Percentiles rank a stretch among this genome's conserved stretches.
These are phyloP conservation scores for Aspergillus thermomutatus DNA, from an alignment of 2,329 filamentous ascomycete genomes.

Conservation along the genomic window DNA sequence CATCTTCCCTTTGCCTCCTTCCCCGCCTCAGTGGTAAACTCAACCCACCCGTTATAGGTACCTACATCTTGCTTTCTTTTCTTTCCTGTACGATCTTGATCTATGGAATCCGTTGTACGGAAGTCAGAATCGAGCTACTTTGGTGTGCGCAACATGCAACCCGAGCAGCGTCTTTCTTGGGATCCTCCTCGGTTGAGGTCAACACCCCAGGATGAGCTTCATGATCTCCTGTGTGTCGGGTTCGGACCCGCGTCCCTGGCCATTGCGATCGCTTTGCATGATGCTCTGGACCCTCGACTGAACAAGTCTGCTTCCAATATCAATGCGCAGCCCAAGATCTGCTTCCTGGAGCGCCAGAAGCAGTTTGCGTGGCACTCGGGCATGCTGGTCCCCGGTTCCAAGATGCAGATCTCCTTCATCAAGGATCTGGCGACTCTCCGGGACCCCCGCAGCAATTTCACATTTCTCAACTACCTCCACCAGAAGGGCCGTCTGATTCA, in stretches of 20 bases:
- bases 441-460: slow-evolving; percentile 86
- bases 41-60: background rate
- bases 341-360: slow-evolving; percentile 82
- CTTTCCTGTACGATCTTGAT: slow-evolving; percentile 2
- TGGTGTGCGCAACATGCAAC: slow-evolving; percentile 20
- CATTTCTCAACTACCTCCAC: slow-evolving; percentile 92
- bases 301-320: slow-evolving; percentile 40
- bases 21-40: slow-evolving; percentile 8
- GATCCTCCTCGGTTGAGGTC: slow-evolving; percentile 48
- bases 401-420: slow-evolving; percentile 97
- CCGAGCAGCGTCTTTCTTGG: slow-evolving; percentile 16
- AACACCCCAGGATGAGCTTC: slow-evolving; percentile 60
- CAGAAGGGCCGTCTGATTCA: slow-evolving; percentile 75
- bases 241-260: slow-evolving; percentile 90
- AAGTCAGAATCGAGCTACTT: slow-evolving; percentile 27
- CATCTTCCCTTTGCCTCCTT: slow-evolving; percentile 7
- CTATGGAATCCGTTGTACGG: slow-evolving; percentile 20
- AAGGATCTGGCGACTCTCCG: slow-evolving; percentile 91
- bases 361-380: slow-evolving; percentile 90
- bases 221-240: slow-evolving; percentile 85
- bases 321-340: slow-evolving; percentile 61
- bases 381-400: slow-evolving; percentile 88
- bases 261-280: slow-evolving; percentile 84
- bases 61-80: background rate
- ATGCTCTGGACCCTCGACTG: slow-evolving; percentile 57